These are phyloP conservation scores for Ascochyta pisi DNA, from an alignment of 2,329 filamentous ascomycete genomes.

Conservation along the genomic window DNA sequence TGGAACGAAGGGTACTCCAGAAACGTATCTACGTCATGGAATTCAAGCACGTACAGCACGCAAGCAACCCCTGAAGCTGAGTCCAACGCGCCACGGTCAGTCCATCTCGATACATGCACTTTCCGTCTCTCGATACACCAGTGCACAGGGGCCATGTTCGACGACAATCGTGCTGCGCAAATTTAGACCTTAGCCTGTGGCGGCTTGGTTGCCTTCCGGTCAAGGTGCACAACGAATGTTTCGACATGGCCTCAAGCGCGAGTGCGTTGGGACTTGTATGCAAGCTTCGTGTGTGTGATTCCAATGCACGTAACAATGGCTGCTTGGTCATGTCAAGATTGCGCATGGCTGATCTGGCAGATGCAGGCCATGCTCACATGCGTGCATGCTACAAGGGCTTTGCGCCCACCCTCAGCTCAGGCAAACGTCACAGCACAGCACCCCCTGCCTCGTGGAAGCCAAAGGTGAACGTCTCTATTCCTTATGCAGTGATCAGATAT, in stretches of 20 bases:
- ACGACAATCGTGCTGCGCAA: background rate
- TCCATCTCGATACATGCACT: background rate
- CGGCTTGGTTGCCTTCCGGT: constrained; percentile 4
- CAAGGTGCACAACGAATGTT: background rate
- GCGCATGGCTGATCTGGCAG: background rate
- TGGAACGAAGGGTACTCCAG: background rate
- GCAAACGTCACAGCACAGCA: background rate
- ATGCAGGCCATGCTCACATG: background rate
- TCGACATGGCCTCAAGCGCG: constrained; percentile 3
- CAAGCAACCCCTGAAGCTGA: constrained; percentile 3
- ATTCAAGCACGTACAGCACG: background rate
- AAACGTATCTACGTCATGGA: constrained; percentile 5
- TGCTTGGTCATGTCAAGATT: background rate
- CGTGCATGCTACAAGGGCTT: background rate
- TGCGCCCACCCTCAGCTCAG: background rate
- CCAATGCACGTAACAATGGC: too few species aligned
- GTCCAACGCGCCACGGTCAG: background rate
- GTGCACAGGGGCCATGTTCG: background rate
- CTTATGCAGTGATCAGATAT: background rate
- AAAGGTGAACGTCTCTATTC: background rate
- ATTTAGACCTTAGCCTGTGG: background rate
- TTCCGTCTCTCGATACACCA: background rate
- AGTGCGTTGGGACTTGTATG: too few species aligned
- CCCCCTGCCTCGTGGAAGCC: background rate
- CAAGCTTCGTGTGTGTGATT: too few species aligned